Evolutionary conservation across 192 early-diverging fungal species (phyloP).

Genomic region (Coemansia asiatica): DNA sequence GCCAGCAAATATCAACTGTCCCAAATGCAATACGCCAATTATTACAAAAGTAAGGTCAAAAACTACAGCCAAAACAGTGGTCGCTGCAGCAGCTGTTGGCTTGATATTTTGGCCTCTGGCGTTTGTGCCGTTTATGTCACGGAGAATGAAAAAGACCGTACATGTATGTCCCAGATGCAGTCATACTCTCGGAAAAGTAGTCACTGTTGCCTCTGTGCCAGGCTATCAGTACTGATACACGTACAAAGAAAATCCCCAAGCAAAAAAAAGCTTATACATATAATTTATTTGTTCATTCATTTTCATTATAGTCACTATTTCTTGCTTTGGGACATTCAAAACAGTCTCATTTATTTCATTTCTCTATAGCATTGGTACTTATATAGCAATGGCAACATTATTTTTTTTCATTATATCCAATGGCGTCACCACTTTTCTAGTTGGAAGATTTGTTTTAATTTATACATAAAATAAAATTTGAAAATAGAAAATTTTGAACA

Average conservation of each 20-base stretch:
- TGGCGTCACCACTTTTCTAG: too few relatives aligned
- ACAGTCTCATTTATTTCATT: too few relatives aligned
- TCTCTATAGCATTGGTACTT: not conserved
- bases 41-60: slow-evolving; percentile 8
- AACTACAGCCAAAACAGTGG: slow-evolving; percentile 3
- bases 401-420: too few relatives aligned
- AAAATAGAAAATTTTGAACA: not conserved
- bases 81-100: slow-evolving; percentile 5
- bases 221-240: not conserved
- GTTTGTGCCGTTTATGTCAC: slow-evolving; percentile 8
- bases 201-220: slow-evolving; percentile 10
- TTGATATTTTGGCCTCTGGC: slow-evolving; percentile 11
- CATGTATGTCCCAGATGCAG: slow-evolving; percentile 8
- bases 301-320: not conserved
- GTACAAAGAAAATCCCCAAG: too few relatives aligned
- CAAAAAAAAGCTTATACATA: not conserved
- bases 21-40: slow-evolving; percentile 8
- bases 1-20: slow-evolving; percentile 8
- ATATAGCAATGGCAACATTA: not conserved
- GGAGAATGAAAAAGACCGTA: slow-evolving; percentile 4
- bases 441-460: too few relatives aligned
- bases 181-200: slow-evolving; percentile 7
- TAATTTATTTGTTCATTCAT: not conserved
- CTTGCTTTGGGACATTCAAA: not conserved
- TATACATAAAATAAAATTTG: not conserved